These are phyloP conservation scores for Kluyveromyces sp. DNA, from an alignment of 1,139 yeast genomes.

Conservation along the genomic window DNA sequence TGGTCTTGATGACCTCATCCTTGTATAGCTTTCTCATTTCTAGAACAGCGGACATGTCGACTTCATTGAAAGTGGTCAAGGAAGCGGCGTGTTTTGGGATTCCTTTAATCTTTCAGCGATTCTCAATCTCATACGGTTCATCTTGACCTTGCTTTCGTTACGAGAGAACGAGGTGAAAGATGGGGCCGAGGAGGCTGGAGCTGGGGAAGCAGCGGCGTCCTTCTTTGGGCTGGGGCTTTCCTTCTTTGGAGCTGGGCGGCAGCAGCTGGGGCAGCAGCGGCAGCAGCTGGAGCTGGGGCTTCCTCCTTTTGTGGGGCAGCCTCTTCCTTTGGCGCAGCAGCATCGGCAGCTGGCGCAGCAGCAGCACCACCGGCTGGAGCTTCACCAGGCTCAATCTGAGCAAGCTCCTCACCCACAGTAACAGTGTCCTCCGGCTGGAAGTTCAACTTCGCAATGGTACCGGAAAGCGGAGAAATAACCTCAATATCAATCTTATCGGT, in stretches of 20 bases:
- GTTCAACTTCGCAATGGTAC: constrained; percentile 78
- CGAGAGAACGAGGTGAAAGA: constrained; percentile 66
- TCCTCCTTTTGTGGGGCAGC: constrained; percentile 1
- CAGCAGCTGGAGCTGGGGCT: constrained; percentile 15
- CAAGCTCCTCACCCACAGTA: constrained; percentile 89
- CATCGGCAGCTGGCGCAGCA: constrained; percentile 28
- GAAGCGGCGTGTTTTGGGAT: constrained; percentile 98
- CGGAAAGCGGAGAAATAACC: constrained; percentile 89
- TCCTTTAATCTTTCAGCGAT: constrained; percentile 99
- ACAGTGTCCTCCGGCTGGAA: constrained; percentile 89
- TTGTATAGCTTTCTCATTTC: constrained; percentile 95
- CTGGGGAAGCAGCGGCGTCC: constrained; percentile 9
- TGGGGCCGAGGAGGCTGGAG: constrained; percentile 23
- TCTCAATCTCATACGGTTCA: constrained; percentile 99
- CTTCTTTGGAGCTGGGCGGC: constrained; percentile 20
- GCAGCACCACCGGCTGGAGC: constrained; percentile 57
- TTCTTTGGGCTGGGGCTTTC: constrained; percentile 10
- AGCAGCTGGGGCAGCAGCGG: no score
- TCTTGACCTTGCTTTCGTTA: constrained; percentile 86
- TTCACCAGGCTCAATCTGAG: constrained; percentile 85
- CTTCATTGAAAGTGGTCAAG: constrained; percentile 95
- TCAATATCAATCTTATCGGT: constrained; percentile 98
- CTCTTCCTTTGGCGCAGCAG: constrained; percentile 26
- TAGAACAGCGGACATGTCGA: constrained; percentile 87
- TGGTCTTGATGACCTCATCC: constrained; percentile 91